Evolutionary conservation across 139 green algal species (phyloP).

Genomic region (Coelastrella sp.): DNA sequence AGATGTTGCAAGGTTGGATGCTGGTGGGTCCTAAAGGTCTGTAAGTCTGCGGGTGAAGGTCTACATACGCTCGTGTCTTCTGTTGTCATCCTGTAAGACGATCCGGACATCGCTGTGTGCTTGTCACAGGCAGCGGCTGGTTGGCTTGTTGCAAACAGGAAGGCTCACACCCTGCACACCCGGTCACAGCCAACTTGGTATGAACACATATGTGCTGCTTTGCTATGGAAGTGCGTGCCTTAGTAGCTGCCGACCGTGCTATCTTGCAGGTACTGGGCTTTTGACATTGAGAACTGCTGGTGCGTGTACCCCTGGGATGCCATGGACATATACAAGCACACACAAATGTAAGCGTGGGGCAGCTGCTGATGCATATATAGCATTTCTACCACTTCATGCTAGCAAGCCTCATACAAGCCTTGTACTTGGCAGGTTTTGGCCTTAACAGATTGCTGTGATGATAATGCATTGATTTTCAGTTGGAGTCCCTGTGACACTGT

Average conservation of each 20-base stretch:
- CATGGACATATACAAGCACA: not conserved
- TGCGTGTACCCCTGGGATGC: slow-evolving; percentile 14
- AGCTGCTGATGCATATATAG: no score
- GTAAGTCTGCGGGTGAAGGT: not conserved
- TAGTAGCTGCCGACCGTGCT: no score
- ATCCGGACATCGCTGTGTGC: no score
- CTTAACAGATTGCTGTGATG: not conserved
- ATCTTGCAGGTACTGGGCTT: slow-evolving; percentile 16
- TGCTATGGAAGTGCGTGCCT: no score
- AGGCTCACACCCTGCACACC: no score
- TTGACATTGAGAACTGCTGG: slow-evolving; percentile 10
- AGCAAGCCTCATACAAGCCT: not conserved
- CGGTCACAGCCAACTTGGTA: no score
- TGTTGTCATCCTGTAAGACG: not conserved
- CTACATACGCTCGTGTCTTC: not conserved
- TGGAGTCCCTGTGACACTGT: not conserved
- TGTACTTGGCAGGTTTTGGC: not conserved
- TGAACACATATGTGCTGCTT: no score
- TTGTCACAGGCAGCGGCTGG: not conserved
- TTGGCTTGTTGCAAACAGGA: not conserved
- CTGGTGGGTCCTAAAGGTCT: not conserved
- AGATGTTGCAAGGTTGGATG: not conserved
- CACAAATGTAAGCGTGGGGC: no score
- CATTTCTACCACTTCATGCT: not conserved
- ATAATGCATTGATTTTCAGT: not conserved